Percentiles rank a stretch among this genome's conserved stretches.
phyloP scores from a whole-genome alignment of 768 basidiomycete genomes.

The Lentinula aciculospora region DNA sequence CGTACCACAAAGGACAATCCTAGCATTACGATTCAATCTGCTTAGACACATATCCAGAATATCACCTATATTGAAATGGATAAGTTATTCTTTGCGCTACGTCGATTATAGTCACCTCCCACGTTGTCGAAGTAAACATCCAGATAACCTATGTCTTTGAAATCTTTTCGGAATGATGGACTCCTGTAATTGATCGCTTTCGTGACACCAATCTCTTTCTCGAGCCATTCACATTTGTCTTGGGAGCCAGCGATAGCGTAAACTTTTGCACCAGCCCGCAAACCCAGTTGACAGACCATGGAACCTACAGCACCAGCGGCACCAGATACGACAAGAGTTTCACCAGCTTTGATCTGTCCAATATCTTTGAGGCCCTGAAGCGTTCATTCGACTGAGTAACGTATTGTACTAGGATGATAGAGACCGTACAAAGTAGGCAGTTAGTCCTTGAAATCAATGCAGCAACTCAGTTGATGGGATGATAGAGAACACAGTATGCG shows the following conservation, averaged over 20 bases:
- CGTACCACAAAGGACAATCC: slow-evolving; percentile 79
- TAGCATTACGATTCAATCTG: slow-evolving; percentile 69
- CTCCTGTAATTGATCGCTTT: slow-evolving; percentile 87
- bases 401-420: background rate
- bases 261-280: slow-evolving; percentile 72
- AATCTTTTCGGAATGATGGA: slow-evolving; percentile 60
- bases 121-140: slow-evolving; percentile 87
- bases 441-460: slow-evolving; percentile 51
- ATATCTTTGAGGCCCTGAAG: slow-evolving; percentile 76
- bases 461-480: background rate
- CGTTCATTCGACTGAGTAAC: background rate
- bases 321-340: slow-evolving; percentile 81
- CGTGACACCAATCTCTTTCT: slow-evolving; percentile 77
- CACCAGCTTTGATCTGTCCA: slow-evolving; percentile 75
- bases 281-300: slow-evolving; percentile 79
- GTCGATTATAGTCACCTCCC: slow-evolving; percentile 33
- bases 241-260: slow-evolving; percentile 81
- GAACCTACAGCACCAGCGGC: slow-evolving; percentile 92
- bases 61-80: slow-evolving; percentile 43
- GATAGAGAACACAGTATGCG: background rate
- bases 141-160: slow-evolving; percentile 73
- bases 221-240: slow-evolving; percentile 86
- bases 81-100: background rate
- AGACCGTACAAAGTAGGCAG: slow-evolving; percentile 78
- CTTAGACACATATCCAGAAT: slow-evolving; percentile 76